phyloP scores from a whole-genome alignment of 2,329 filamentous ascomycete genomes.

The Trichoderma cornu-damae region DNA sequence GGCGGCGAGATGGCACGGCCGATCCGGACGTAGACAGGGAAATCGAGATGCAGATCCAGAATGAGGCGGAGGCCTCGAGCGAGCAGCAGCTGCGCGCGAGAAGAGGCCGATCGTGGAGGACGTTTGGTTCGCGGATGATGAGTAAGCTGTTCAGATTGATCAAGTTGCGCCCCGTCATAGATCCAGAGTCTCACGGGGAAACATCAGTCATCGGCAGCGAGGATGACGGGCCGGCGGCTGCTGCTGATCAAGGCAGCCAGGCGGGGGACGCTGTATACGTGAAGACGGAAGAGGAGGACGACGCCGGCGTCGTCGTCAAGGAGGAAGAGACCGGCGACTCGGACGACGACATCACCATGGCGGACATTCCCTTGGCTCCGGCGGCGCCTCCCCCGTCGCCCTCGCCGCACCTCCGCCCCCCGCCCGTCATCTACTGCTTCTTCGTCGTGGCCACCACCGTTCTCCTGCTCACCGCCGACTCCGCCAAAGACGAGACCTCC shows the following conservation, averaged over 20 bases:
- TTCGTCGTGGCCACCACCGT: slow-evolving; percentile 39
- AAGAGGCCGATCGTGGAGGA: neutral
- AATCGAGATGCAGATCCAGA: slow-evolving; percentile 24
- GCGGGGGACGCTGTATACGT: neutral
- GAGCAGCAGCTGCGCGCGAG: neutral
- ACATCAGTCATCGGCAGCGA: neutral
- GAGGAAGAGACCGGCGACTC: neutral
- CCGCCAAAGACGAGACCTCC: slow-evolving; percentile 30
- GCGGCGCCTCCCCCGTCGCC: neutral
- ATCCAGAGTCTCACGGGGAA: neutral
- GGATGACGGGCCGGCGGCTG: neutral
- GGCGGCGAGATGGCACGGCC: neutral
- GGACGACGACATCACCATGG: slow-evolving; percentile 15
- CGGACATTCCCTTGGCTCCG: neutral
- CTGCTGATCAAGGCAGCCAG: neutral
- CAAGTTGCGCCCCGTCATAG: slow-evolving; percentile 2
- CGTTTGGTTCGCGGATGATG: neutral
- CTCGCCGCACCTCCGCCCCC: slow-evolving; percentile 27
- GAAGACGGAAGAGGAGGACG: slow-evolving; percentile 7
- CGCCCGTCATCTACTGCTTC: slow-evolving; percentile 41
- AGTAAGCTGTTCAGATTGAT: neutral
- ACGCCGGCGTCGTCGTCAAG: neutral
- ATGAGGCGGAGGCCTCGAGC: neutral
- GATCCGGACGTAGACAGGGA: slow-evolving; percentile 9
- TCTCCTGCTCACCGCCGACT: slow-evolving; percentile 38